These are phyloP conservation scores for Nyssa sinensis DNA, from an alignment of 148 eudicot genomes.

Conservation along the genomic window DNA sequence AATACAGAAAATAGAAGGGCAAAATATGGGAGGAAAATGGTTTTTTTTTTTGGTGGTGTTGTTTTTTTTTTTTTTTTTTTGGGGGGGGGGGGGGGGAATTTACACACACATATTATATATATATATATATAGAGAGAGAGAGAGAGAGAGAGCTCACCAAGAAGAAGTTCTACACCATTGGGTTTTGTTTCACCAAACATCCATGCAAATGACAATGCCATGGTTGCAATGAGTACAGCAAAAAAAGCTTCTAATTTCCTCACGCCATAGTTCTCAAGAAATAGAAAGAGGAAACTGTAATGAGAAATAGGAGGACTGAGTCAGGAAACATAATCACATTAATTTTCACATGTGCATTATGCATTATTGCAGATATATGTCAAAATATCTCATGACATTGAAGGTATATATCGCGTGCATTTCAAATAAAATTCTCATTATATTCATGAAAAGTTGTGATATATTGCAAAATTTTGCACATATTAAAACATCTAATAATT, in stretches of 20 bases:
- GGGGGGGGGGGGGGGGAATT: no score
- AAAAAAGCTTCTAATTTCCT: conserved; percentile 96
- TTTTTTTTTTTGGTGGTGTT: no score
- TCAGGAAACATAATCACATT: not conserved
- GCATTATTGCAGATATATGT: no score
- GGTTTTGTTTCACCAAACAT: conserved; percentile 98
- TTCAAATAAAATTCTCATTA: no score
- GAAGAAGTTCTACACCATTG: conserved; percentile 66
- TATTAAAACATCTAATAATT: no score
- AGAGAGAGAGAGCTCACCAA: conserved; percentile 52
- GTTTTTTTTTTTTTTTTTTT: no score
- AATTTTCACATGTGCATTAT: not conserved
- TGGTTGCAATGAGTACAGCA: conserved; percentile 86
- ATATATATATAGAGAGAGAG: no score
- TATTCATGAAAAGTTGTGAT: no score
- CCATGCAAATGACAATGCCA: conserved; percentile 95
- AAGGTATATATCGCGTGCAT: no score
- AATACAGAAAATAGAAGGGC: not conserved
- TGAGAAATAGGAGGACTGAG: not conserved
- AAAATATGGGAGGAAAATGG: not conserved
- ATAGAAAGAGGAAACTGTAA: conserved; percentile 76
- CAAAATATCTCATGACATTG: no score
- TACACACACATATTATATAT: no score
- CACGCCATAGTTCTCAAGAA: conserved; percentile 93
- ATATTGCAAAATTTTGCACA: no score